Evolutionary conservation across 1,284 basidiomycete genomes (phyloP).

Genomic region (Ganoderma meredithae): DNA sequence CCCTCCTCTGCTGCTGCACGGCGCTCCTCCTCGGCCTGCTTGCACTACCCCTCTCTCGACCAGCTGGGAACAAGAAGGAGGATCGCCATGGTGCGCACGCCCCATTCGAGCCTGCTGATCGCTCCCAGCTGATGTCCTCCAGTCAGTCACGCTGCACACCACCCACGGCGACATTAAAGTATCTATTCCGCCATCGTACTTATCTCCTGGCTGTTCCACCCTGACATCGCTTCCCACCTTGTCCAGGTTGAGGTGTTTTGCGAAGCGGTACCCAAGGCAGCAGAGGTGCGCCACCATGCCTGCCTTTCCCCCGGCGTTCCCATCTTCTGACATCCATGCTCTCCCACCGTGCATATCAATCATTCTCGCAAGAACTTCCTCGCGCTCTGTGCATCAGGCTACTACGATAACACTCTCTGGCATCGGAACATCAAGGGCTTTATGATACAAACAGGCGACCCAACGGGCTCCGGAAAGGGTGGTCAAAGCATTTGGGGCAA

Average conservation of each 20-base stretch:
- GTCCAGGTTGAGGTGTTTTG: constrained; percentile 94
- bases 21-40: background rate
- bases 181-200: constrained; percentile 40
- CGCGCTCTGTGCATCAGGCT: constrained; percentile 89
- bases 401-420: constrained; percentile 89
- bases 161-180: constrained; percentile 96
- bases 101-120: constrained; percentile 4
- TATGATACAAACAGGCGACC: constrained; percentile 94
- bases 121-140: constrained; percentile 24
- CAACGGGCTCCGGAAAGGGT: constrained; percentile 81
- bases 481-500: constrained; percentile 89
- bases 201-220: constrained; percentile 25
- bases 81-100: constrained; percentile 29
- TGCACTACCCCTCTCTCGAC: background rate
- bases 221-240: constrained; percentile 11
- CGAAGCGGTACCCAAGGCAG: constrained; percentile 92
- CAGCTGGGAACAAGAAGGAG: background rate
- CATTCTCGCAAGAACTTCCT: constrained; percentile 82
- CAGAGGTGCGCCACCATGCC: constrained; percentile 69
- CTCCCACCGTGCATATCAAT: background rate
- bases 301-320: constrained; percentile 13
- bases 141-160: constrained; percentile 97
- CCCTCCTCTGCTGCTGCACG: background rate
- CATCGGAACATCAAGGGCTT: constrained; percentile 97
- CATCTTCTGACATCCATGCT: constrained; percentile 11